phyloP scores from a whole-genome alignment of 83 land plant species.

The Isoetes engelmannii region DNA sequence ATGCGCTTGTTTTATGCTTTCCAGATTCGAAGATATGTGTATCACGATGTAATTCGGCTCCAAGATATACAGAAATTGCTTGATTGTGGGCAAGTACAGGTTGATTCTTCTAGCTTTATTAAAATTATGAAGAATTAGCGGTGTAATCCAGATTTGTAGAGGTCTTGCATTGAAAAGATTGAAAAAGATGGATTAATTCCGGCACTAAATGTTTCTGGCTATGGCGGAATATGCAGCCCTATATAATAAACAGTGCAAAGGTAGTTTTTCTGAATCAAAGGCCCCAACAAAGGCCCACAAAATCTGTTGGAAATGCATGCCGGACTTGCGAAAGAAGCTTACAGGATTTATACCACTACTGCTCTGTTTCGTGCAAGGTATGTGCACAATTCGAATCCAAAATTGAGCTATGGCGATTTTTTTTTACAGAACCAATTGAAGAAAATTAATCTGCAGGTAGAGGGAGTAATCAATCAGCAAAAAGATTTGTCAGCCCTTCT shows the following conservation, averaged over 20 bases:
- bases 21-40: constrained; percentile 24
- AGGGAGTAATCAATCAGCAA: no score
- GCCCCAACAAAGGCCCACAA: constrained; percentile 24
- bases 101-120: constrained; percentile 19
- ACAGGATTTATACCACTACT: constrained; percentile 22
- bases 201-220: no score
- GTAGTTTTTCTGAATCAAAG: constrained; percentile 35
- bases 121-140: no score
- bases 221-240: constrained; percentile 15
- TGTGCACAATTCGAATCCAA: neutral
- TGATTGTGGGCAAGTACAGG: constrained; percentile 22
- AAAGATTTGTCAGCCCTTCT: no score
- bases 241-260: constrained; percentile 30
- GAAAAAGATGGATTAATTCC: no score
- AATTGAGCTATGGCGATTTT: neutral
- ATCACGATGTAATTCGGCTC: constrained; percentile 19
- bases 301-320: constrained; percentile 24
- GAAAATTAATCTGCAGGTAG: no score
- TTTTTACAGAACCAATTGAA: no score
- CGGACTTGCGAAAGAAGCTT: constrained; percentile 28
- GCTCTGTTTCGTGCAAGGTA: constrained; percentile 33
- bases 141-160: no score
- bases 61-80: constrained; percentile 18
- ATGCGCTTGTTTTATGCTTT: no score
- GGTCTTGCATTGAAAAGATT: no score